phyloP scores from a whole-genome alignment of 1,284 basidiomycete species.

The Heterobasidion occidentale region DNA sequence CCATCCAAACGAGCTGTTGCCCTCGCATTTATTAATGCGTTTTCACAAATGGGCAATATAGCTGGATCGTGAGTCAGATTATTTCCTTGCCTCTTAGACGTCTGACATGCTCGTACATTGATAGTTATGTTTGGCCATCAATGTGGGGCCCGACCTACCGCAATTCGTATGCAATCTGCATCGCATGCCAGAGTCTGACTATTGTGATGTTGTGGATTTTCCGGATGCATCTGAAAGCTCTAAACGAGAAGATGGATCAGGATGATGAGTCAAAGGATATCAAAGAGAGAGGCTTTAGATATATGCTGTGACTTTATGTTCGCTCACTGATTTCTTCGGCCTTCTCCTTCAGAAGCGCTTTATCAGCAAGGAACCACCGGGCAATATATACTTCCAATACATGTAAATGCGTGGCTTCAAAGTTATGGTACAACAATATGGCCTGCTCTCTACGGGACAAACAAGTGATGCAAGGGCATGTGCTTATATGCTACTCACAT shows the following conservation, averaged over 20 bases:
- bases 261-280: conserved; percentile 28
- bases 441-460: not conserved
- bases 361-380: no score
- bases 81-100: no score
- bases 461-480: not conserved
- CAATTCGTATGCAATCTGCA: conserved; percentile 41
- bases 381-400: no score
- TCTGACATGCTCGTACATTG: not conserved
- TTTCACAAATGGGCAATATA: conserved; percentile 67
- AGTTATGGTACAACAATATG: not conserved
- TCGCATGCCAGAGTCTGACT: conserved; percentile 34
- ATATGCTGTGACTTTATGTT: conserved; percentile 27
- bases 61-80: conserved; percentile 53
- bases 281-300: conserved; percentile 38
- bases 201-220: conserved; percentile 51
- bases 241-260: conserved; percentile 38
- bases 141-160: conserved; percentile 33
- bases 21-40: conserved; percentile 64
- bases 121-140: conserved; percentile 31
- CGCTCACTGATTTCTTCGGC: no score
- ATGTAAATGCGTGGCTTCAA: no score
- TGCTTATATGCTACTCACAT: not conserved
- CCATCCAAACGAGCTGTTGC: conserved; percentile 70
- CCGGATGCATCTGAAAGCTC: conserved; percentile 36
- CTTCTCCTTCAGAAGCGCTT: no score